phyloP scores from a whole-genome alignment of 306 rosid species.

The Lathyrus oleraceus region DNA sequence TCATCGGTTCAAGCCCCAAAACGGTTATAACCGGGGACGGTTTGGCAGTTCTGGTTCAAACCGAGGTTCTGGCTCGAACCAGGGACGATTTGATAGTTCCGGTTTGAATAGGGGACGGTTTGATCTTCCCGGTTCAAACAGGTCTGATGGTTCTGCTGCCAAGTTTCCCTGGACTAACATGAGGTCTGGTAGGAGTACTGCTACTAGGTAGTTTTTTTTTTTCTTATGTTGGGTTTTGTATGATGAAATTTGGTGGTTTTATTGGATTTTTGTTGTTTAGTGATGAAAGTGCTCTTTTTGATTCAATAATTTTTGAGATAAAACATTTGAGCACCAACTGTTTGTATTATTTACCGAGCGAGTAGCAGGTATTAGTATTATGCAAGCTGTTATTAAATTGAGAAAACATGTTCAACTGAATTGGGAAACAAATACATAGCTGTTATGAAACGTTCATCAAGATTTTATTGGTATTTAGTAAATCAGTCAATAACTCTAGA shows the following conservation, averaged over 20 bases:
- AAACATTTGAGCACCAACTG: background rate
- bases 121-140: background rate
- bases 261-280: slow-evolving; percentile 1
- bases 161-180: slow-evolving; percentile 86
- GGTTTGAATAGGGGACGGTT: background rate
- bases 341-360: background rate
- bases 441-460: background rate
- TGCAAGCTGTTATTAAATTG: background rate
- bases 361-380: background rate
- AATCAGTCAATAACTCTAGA: background rate
- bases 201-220: slow-evolving; percentile 42
- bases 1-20: background rate
- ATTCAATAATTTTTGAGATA: slow-evolving; percentile 11
- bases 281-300: background rate
- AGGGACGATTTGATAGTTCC: background rate
- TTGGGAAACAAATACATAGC: background rate
- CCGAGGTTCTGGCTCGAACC: background rate
- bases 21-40: background rate
- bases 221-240: background rate
- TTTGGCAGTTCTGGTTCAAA: background rate
- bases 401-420: background rate
- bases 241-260: slow-evolving; percentile 8
- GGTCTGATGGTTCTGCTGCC: slow-evolving; percentile 46
- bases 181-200: slow-evolving; percentile 51
- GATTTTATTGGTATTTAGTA: background rate